Percentiles rank a stretch among this genome's conserved stretches.
Evolutionary conservation across 805 yeast species (phyloP).

Genomic region (Nadsonia fulvescens): DNA sequence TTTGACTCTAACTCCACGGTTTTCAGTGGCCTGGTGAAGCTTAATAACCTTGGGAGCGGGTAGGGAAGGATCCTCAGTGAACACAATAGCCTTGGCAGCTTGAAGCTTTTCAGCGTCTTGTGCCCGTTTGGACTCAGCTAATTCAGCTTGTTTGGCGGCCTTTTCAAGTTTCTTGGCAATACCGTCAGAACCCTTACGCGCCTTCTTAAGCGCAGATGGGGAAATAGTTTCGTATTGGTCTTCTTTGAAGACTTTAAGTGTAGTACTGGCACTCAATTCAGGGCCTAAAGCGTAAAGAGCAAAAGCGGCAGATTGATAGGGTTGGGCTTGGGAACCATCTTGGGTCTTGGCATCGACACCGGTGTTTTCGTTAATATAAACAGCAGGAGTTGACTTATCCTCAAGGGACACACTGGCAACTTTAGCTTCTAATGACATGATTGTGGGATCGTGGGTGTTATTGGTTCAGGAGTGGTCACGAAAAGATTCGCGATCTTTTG

Average conservation of each 20-base stretch:
- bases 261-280: slow-evolving; percentile 17
- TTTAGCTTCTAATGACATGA: slow-evolving; percentile 70
- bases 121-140: slow-evolving; percentile 34
- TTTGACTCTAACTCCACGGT: slow-evolving; percentile 51
- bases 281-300: slow-evolving; percentile 44
- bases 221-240: slow-evolving; percentile 58
- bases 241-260: slow-evolving; percentile 20
- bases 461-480: too few species aligned
- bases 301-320: slow-evolving; percentile 69
- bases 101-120: slow-evolving; percentile 59
- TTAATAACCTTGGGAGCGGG: slow-evolving; percentile 55
- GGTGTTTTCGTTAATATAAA: slow-evolving; percentile 55
- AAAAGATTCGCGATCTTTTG: too few species aligned
- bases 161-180: slow-evolving; percentile 66
- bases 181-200: slow-evolving; percentile 89
- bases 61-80: slow-evolving; percentile 55
- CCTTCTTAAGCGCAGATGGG: slow-evolving; percentile 86
- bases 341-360: slow-evolving; percentile 47
- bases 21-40: slow-evolving; percentile 33
- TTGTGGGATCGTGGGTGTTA: too few species aligned
- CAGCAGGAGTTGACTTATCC: slow-evolving; percentile 7
- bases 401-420: slow-evolving; percentile 9
- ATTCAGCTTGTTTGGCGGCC: slow-evolving; percentile 34
- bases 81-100: slow-evolving; percentile 61
- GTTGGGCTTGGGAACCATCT: slow-evolving; percentile 48